Evolutionary conservation across 169 alveolate species (phyloP).

Genomic region (Eimeria falciformis): DNA sequence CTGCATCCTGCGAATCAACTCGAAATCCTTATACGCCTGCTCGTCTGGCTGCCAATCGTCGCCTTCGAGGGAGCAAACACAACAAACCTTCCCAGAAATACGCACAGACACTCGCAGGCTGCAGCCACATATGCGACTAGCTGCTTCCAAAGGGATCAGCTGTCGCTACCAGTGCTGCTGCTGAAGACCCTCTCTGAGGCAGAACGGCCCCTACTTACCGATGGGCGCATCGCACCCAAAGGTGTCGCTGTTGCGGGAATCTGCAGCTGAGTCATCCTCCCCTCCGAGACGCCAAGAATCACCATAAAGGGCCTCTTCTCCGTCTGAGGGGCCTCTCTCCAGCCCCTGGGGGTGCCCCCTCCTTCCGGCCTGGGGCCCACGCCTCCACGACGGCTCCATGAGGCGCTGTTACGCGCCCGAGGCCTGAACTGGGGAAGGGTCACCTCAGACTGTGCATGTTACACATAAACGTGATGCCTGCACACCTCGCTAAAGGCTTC

Average conservation of each 20-base stretch:
- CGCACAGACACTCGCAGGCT: background rate
- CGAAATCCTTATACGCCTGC: slow-evolving; percentile 21
- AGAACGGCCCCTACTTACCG: too few relatives aligned
- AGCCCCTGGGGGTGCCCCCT: background rate
- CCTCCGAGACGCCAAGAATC: background rate
- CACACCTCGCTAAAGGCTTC: too few relatives aligned
- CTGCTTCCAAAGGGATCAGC: background rate
- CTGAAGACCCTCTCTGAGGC: too few relatives aligned
- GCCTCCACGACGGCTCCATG: background rate
- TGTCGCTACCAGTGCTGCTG: slow-evolving; percentile 2
- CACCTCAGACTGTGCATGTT: too few relatives aligned
- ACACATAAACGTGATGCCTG: too few relatives aligned
- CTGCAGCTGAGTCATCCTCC: slow-evolving; percentile 20
- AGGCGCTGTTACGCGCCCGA: slow-evolving; percentile 20
- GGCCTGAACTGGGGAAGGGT: too few relatives aligned
- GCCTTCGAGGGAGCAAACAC: slow-evolving; percentile 47
- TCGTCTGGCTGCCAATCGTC: slow-evolving; percentile 64
- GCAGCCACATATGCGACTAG: background rate
- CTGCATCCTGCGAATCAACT: slow-evolving; percentile 34
- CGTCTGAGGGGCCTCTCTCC: background rate
- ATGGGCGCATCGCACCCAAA: slow-evolving; percentile 3
- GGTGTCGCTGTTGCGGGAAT: slow-evolving; percentile 34
- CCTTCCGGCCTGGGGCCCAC: background rate
- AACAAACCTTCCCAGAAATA: background rate
- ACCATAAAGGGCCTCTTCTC: background rate